Percentiles rank a stretch among this genome's conserved stretches.
phyloP scores from a whole-genome alignment of 257 asterid genomes.

The Solanum gandarillasii region DNA sequence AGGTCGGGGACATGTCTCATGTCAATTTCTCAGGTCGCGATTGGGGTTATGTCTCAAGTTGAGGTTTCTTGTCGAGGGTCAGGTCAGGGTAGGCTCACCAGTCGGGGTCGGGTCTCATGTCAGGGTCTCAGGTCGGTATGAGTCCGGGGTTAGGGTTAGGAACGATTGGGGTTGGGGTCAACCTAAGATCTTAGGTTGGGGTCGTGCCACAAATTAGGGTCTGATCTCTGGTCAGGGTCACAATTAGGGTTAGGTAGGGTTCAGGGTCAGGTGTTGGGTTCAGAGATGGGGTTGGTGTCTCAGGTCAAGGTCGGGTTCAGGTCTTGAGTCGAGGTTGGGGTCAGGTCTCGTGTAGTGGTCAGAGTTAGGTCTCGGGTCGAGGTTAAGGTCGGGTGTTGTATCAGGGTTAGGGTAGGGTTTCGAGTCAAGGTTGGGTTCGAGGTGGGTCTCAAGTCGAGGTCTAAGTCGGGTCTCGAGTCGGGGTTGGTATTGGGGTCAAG shows the following conservation, averaged over 20 bases:
- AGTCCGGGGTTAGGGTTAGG: background rate
- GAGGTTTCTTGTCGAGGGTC: background rate
- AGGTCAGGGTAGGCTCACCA: background rate
- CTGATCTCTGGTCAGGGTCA: fast-evolving
- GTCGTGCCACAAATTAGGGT: background rate
- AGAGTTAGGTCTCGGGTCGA: too few species aligned
- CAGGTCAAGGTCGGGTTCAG: background rate
- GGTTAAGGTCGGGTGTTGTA: too few species aligned
- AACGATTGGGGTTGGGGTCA: fast-evolving
- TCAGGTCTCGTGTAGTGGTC: too few species aligned
- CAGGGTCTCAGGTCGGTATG: background rate
- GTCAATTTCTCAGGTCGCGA: background rate
- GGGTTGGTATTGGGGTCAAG: background rate
- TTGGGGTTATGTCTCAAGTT: background rate
- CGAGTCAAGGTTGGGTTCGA: background rate
- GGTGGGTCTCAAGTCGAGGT: background rate
- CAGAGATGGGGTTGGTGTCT: too few species aligned
- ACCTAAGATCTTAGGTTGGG: background rate
- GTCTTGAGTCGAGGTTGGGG: background rate
- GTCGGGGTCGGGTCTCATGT: background rate
- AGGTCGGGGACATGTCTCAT: fast-evolving
- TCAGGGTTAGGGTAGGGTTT: too few species aligned
- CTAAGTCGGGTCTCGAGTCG: fast-evolving
- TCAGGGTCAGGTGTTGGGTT: background rate
- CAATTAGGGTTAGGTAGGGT: too few species aligned